Evolutionary conservation across 441 rosid species (phyloP).

Genomic region (Pelargonium myrrhifolium): DNA sequence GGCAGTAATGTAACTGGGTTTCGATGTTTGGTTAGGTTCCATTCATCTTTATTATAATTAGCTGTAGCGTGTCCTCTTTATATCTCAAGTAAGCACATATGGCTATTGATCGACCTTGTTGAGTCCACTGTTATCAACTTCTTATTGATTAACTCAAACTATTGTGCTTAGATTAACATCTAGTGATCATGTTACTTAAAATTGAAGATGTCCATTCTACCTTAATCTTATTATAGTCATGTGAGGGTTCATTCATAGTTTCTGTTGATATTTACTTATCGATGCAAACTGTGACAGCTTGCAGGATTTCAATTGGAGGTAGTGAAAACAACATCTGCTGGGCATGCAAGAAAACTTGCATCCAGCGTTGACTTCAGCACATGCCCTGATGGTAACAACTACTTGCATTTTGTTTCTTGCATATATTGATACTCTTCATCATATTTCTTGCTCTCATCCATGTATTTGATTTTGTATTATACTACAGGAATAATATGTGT

Average conservation of each 20-base stretch:
- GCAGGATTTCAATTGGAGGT: constrained; percentile 94
- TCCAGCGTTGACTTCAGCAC: constrained; percentile 76
- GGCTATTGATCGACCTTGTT: not conserved
- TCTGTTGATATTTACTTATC: constrained; percentile 15
- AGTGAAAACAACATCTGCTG: constrained; percentile 81
- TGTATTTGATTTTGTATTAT: constrained; percentile 22
- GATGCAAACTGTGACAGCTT: constrained; percentile 54
- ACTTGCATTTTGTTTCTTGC: constrained; percentile 7
- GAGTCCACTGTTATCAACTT: not conserved
- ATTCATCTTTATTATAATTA: not conserved
- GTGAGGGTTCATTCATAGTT: constrained; percentile 5
- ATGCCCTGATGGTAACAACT: constrained; percentile 63
- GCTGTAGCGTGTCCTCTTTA: not conserved
- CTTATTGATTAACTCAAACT: not conserved
- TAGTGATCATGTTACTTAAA: not conserved
- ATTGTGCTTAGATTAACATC: not conserved
- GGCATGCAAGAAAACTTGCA: constrained; percentile 82
- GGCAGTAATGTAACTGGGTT: not conserved
- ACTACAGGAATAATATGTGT: constrained; percentile 86
- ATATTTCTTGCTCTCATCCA: constrained; percentile 4
- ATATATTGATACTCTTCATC: constrained; percentile 9
- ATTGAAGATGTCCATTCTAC: not conserved
- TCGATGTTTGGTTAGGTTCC: not conserved
- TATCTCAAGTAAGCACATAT: not conserved
- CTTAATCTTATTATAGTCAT: not conserved